Evolutionary conservation across 192 early-diverging fungal species (phyloP).

Genomic region (Linnemannia hyalina): DNA sequence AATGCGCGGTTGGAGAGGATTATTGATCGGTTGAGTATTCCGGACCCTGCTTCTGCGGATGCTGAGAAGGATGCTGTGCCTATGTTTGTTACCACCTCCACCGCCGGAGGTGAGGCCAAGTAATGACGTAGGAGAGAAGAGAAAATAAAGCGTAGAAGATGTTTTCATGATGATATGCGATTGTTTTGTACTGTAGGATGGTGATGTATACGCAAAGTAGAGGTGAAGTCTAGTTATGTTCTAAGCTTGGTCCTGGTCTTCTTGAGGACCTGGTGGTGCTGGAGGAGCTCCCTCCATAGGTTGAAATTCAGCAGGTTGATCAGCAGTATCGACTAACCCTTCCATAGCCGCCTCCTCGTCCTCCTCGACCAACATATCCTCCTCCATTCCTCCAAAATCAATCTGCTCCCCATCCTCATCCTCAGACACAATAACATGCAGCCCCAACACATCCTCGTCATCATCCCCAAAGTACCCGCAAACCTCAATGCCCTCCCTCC

Average conservation of each 20-base stretch:
- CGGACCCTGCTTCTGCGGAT: slow-evolving; percentile 3
- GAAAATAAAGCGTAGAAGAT: not conserved
- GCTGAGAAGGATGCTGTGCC: slow-evolving; percentile 26
- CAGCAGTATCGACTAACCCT: not conserved
- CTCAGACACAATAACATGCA: not conserved
- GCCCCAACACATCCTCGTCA: not conserved
- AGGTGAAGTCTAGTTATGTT: too few species aligned
- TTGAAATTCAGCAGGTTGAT: too few species aligned
- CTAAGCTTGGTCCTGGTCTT: too few species aligned
- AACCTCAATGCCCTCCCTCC: not conserved
- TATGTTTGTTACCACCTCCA: not conserved
- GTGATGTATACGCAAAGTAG: too few species aligned
- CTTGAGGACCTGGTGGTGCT: too few species aligned
- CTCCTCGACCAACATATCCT: not conserved
- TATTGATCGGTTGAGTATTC: slow-evolving; percentile 65
- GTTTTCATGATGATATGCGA: too few species aligned
- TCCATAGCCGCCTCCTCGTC: not conserved
- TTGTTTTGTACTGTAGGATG: too few species aligned
- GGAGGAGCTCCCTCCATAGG: too few species aligned
- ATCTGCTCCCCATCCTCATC: not conserved
- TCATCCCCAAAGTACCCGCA: slow-evolving; percentile 9
- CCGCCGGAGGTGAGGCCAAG: not conserved
- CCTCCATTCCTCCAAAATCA: not conserved
- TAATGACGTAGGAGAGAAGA: not conserved
- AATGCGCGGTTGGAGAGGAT: slow-evolving; percentile 79